Base-by-base conservation (phyloP, 176 grass and related monocot genomes). In the Oryza glaberrima region DNA sequence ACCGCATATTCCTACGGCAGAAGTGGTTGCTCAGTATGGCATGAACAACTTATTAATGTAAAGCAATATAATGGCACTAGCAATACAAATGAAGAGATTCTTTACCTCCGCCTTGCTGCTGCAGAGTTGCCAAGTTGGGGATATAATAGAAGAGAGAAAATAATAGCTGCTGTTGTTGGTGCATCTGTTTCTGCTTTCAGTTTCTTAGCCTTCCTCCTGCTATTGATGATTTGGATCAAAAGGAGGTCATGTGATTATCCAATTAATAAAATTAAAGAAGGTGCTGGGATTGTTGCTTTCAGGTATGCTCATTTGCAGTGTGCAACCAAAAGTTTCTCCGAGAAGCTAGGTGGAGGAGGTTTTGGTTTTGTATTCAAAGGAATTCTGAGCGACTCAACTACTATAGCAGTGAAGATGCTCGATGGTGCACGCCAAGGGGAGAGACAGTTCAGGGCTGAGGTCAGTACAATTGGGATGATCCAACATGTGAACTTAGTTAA, bases 91-190 rank as follows among this genome's bases (percentile, higher is more conserved):
- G 84, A 26, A 70, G 85, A 79, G 38, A 77, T 85, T 30, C 70
- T 91, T 11, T 84, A 91, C 34, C 85, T 91, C 76, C 89, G 89
- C 2, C 70, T 91, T 30, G 81, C 85, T 32, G 67, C 81, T 38
- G 70, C 61, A 20, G 85, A 91, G 69, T 3, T 91, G 16, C 46
- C 78, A 10, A 63, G 15, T 54, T 36, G 35, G 35, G 35, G 35
- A 36, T 5, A 36, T 36, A 36, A 36, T 5, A 36, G 35, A 36
- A 36, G 35, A 36, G 17, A 54, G 77, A 65, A 15, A 25, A 12
- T 73, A 14, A 48, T 78, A 23, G 72, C 51, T n/a, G 17, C 67
- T 10, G 83, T 51, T 12, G 32, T 77, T 11, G 77, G 15, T 65
- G 88, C 40, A 25, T 23, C 63, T 9, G 2, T 76, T 78, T 58